Evolutionary conservation across 805 yeast species (phyloP), one percentile per base, ranked within the genome.

Genomic region (Metschnikowia lachancei): DNA sequence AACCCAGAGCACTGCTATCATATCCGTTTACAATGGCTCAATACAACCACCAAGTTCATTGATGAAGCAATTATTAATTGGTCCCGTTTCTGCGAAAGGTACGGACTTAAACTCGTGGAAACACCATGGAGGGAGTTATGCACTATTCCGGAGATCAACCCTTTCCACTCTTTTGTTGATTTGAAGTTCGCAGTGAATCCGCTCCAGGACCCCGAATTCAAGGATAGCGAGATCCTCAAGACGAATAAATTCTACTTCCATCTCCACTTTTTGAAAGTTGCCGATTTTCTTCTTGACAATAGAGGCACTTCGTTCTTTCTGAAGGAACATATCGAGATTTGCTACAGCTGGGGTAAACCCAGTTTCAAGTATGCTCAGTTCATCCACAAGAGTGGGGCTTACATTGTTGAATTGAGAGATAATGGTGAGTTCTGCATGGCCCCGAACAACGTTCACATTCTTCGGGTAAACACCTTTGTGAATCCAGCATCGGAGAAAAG

Each of bases 1-100:
- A 92, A 91, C 60, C 97, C 97, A 0, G 92, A 87, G 54, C 96
- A 91, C 58, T 91, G 97, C 60, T 94, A 83, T 69, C 98, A 92
- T 59, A 77, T 94, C 28, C 73, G 96, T 39, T 64, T 92, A 12
- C 97, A 94, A 61, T 94, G 99, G 99, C 68, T 92, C 28, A 88
- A 86, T 50, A 82, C 96, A 0, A 89, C 98, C 0, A 85, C 95
- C 2, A 87, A 86, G 60, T 66, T 67, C 43, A 63, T 68, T 36
- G 97, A 90, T 48, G 95, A 90, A 53, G 72, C 86, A 11, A 74
- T 90, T 36, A 81, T 75, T 36, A 76, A 80, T 39, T 85, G 97
- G 87, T 79, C 89, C 0, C 76, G 96, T 46, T 71, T 84, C 39
- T 88, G 96, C 56, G 96, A 89, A 49, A 65, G 95, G 45, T 88